Base-by-base conservation (phyloP, 148 eudicot genomes). In the Heliamphora exappendiculata region DNA sequence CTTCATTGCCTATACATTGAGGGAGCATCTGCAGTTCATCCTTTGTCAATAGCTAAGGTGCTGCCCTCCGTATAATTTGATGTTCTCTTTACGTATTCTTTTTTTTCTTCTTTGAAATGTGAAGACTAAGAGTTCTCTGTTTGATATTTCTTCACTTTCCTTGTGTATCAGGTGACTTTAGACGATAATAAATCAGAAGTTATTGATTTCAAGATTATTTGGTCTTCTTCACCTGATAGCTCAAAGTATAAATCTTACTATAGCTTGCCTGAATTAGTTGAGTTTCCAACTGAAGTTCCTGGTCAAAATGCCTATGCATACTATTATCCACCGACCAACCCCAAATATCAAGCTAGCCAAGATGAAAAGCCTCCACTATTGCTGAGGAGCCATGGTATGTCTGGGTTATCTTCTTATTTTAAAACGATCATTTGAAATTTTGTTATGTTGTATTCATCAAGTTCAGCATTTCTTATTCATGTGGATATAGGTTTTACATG, bases 41-140 rank as follows among this genome's bases (percentile, higher is more conserved):
- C 98, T 55, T 71, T 82, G 75, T 90, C 98, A 54, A 86, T 94
- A 78, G 98, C 98, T 72, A 94, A 91, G 97, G 98, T 94, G 70
- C 34, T 70, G 24, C 34, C 29, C 53, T 34, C 65, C 66, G 54
- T 10, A 74, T 44, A 37, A 26, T 64, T 34, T 29, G 44, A 17
- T 19, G n/a, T n/a, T 19, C 3, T 51, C 13, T 1, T 19, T 4
- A 75, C 19, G 7, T 45, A n/a, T n/a, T n/a, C n/a, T n/a, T n/a
- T n/a, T n/a, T n/a, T n/a, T n/a, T n/a, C n/a, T n/a, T 10, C 19
- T 11, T 8, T 26, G 55, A 33, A n/a, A 60, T 34, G 37, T 55
- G 60, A 33, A 71, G 64, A 28, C 9, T 8, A 31, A 20, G 29
- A 34, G 14, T 50, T 17, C 7, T 69, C 42, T 28, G 28, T 49